These are phyloP conservation scores for Testicularia cyperi DNA, from an alignment of 1,284 basidiomycete genomes.

Conservation along the genomic window DNA sequence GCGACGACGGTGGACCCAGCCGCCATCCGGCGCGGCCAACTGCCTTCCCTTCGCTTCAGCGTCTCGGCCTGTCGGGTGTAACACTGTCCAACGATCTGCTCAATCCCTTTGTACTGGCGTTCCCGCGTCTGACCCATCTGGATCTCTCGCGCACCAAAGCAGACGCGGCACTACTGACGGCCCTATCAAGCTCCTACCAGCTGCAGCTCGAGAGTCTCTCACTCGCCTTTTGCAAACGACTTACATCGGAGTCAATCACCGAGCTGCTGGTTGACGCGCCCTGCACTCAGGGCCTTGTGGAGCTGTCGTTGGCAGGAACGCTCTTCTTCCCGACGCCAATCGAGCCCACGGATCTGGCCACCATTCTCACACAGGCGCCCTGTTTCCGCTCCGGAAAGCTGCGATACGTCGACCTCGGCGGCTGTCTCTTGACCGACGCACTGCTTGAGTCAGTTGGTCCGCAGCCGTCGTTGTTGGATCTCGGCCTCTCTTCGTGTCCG, in stretches of 20 bases:
- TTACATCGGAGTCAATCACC: conserved; percentile 77
- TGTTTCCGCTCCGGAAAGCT: conserved; percentile 77
- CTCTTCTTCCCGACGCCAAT: conserved; percentile 81
- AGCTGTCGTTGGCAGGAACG: conserved; percentile 87
- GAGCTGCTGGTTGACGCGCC: conserved; percentile 74
- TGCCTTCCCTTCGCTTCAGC: conserved; percentile 73
- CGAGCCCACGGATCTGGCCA: conserved; percentile 69
- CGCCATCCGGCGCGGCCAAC: conserved; percentile 43
- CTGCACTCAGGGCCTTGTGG: conserved; percentile 67
- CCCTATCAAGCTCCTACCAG: conserved; percentile 69
- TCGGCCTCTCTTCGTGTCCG: conserved; percentile 75
- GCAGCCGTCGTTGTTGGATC: conserved; percentile 72
- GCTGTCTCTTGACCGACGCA: conserved; percentile 70
- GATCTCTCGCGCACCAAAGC: conserved; percentile 70
- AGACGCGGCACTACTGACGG: conserved; percentile 73
- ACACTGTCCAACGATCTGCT: conserved; percentile 76
- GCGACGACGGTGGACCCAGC: conserved; percentile 35
- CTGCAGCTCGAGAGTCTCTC: conserved; percentile 77
- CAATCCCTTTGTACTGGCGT: conserved; percentile 77
- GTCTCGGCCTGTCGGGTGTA: conserved; percentile 81
- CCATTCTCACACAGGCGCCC: conserved; percentile 74
- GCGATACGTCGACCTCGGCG: conserved; percentile 86
- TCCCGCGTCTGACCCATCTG: conserved; percentile 80
- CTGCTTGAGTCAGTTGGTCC: conserved; percentile 65
- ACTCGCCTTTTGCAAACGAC: conserved; percentile 80